Conservation (phyloP, 2,329 filamentous ascomycete species). For the Fusarium sp. region DNA sequence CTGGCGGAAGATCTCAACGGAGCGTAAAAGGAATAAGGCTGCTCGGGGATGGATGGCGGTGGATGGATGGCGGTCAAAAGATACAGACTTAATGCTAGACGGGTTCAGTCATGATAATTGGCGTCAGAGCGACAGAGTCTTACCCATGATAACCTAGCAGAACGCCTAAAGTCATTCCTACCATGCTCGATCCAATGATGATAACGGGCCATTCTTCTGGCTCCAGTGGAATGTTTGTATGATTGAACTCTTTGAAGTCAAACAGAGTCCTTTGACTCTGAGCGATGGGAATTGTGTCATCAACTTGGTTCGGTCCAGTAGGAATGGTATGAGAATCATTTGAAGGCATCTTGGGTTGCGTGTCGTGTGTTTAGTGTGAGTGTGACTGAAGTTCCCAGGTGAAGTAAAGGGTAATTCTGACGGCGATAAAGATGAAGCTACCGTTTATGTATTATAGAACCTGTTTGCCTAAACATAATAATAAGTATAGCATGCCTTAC, state of each 20-base stretch:
- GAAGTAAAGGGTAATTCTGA: too few relatives aligned
- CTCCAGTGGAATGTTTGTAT: background rate
- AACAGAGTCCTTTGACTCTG: background rate
- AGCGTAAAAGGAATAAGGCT: background rate
- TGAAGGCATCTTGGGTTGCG: background rate
- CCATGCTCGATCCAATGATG: background rate
- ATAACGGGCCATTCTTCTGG: background rate
- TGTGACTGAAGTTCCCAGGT: too few relatives aligned
- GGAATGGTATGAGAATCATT: rapidly evolving
- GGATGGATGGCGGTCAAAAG: background rate
- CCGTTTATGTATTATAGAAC: too few relatives aligned
- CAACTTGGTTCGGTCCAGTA: background rate
- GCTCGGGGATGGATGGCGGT: background rate
- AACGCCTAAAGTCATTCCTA: background rate
- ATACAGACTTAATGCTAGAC: background rate
- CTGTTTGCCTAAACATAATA: too few relatives aligned
- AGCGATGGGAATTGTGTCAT: background rate
- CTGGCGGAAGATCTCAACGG: background rate
- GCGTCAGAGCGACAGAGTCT: background rate
- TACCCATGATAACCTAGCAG: background rate
- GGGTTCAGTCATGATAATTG: rapidly evolving
- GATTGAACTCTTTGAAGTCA: background rate
- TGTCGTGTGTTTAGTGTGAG: too few relatives aligned
- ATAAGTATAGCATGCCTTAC: too few relatives aligned
- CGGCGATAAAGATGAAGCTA: rapidly evolving